Base-by-base conservation (phyloP, 2,329 filamentous ascomycete genomes). In the Phyllosticta citriasiana region DNA sequence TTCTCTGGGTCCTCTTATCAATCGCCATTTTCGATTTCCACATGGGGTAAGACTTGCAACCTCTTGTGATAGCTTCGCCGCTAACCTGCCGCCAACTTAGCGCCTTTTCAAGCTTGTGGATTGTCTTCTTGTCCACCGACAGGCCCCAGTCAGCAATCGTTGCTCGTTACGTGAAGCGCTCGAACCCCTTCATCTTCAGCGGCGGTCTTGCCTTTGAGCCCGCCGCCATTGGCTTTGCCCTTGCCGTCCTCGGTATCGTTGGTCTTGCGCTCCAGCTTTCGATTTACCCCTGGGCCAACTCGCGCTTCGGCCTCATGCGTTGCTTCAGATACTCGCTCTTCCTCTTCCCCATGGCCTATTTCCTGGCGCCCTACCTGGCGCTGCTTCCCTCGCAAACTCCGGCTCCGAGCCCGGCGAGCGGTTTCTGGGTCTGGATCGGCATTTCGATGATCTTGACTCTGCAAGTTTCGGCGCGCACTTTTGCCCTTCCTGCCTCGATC, bases 201-300 rank as follows among this genome's bases (percentile, higher is more conserved):
- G 88, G 89, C 27, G 90, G 90, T 1, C 78, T 94, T 0, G 88
- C 88, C n/a, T 80, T 94, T 58, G 82, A 83, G 0, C 85, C 88
- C 0, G 80, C 82, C 1, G 82, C 83, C 2, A 87, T 94, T 33
- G 89, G 89, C n/a, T 76, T 89, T 53, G 88, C 88, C 4, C 91
- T 92, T 77, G 85, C 89, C 2, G 85, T 88, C 57, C 81, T 94
- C 16, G 90, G 89, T 8, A 74, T 83, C 56, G 84, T 93, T 53
- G 90, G 90, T n/a, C 87, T 94, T 47, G 76, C 79, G 0, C 77
- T 94, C 54, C 88, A 90, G 70, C 80, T 90, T 24, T 78, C 88
- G 57, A 74, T 90, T 9, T 93, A 92, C 69, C 88, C 89, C 1
- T 74, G 75, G 30, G 75, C 91, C 19, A 88, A 88, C 55, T 76